A percentile compares a stretch with the other conserved stretches of the same genome.
Conservation (phyloP, 306 rosid genomes). For the Mucuna pruriens region DNA sequence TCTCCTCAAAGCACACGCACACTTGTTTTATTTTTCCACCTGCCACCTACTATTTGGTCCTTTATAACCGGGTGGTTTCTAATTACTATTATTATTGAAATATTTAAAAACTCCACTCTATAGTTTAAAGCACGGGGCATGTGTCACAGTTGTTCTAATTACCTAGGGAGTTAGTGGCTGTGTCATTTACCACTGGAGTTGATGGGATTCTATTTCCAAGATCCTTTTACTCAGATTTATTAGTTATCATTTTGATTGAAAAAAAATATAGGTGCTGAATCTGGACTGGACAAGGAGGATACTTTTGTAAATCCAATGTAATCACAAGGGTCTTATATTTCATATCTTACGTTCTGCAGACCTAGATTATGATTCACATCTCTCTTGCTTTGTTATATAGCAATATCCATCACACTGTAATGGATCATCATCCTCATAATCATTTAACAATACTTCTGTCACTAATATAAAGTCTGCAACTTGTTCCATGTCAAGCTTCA, state of each 20-base stretch:
- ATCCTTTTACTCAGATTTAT: not conserved
- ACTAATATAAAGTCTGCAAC: not conserved
- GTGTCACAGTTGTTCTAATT: not conserved
- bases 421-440: not conserved
- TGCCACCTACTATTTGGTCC: not conserved
- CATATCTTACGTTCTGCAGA: not conserved
- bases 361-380: conserved; percentile 9
- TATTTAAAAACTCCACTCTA: not conserved
- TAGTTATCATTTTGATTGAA: not conserved
- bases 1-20: not conserved
- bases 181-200: not conserved
- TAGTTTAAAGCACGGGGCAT: conserved; percentile 2
- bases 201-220: not conserved
- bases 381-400: not conserved
- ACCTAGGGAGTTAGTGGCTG: not conserved
- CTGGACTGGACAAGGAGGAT: conserved; percentile 1
- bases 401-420: not conserved
- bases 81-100: not conserved
- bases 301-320: not conserved
- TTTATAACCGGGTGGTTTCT: not conserved
- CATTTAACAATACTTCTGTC: not conserved
- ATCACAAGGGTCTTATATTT: not conserved
- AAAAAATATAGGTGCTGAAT: not conserved
- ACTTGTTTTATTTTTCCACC: not conserved
- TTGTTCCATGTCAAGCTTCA: not conserved